Evolutionary conservation across 768 basidiomycete species (phyloP), one percentile per base, ranked within the genome.

Genomic region (Trametes elegans): DNA sequence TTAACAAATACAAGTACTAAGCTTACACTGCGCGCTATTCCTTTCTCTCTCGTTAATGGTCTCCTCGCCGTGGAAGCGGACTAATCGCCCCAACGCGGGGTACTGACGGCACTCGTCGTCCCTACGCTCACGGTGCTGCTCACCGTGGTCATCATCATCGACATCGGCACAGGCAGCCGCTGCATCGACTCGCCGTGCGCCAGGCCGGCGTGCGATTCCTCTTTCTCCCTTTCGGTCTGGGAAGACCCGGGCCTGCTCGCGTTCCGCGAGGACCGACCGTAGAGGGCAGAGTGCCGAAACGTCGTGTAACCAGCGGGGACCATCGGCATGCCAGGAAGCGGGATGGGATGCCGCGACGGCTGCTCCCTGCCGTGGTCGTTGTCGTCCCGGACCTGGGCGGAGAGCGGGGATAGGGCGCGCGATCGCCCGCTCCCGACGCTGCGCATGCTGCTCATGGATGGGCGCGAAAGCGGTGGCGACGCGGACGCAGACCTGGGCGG

Each of bases 121-220:
- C 57, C 57, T 13, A 54, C 57, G 52, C 52, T 59, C 19, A 59
- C 57, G 14, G 57, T 59, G 42, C 57, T 59, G 35, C 52, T 59
- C 41, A 59, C 57, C 0, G 57, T 59, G 14, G 52, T 59, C 41
- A 59, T 46, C 57, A 54, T 49, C 38, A 49, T 42, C 24, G 50
- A 48, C 50, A 58, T 54, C 9, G 52, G 52, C 47, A 59, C 44
- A 4, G 57, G 57, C 18, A 59, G 41, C 36, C 52, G 46, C 48
- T 54, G 52, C 52, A 59, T 41, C 32, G 52, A 49, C 42, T 59
- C 46, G 31, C 57, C 57, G 23, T 59, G 48, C 35, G 26, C 42
- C 29, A 59, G 27, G 21, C 57, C 57, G 7, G 57, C 57, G 31
- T 59, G 57, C 38, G 18, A 13, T 11, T 26, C n/a, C 53, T 47